Percentiles rank a stretch among this genome's conserved stretches.
Conservation (phyloP, 371 early-diverging fungal genomes). For the Mortierella sp. region DNA sequence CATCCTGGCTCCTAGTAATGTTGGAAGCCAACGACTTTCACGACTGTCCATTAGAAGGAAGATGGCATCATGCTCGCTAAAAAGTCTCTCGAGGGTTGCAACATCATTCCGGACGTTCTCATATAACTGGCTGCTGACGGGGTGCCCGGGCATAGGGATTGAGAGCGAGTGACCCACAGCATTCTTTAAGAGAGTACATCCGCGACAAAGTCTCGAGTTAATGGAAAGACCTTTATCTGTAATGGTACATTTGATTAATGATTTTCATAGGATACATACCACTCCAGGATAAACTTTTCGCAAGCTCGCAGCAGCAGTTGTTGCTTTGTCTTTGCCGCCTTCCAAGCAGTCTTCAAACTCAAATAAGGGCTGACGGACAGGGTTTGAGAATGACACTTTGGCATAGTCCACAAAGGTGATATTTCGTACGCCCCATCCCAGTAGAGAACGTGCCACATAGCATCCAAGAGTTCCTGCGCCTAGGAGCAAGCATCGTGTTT, state of each 20-base stretch:
- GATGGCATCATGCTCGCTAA: constrained; percentile 84
- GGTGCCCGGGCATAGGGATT: constrained; percentile 98
- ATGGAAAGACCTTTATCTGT: too few relatives aligned
- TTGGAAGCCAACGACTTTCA: constrained; percentile 97
- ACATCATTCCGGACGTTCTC: constrained; percentile 66
- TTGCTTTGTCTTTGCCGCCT: constrained; percentile 90
- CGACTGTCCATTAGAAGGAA: constrained; percentile 95
- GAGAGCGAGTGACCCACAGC: constrained; percentile 75
- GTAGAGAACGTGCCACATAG: constrained; percentile 86
- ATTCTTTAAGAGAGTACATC: constrained; percentile 57
- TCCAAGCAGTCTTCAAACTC: constrained; percentile 87
- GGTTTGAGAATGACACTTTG: constrained; percentile 94
- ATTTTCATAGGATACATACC: constrained; percentile 56
- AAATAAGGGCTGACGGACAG: constrained; percentile 94
- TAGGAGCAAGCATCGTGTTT: constrained; percentile 84
- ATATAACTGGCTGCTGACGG: constrained; percentile 58
- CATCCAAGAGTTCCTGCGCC: constrained; percentile 98
- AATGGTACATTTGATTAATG: neutral
- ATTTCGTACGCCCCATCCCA: constrained; percentile 94
- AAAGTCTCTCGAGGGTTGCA: constrained; percentile 67
- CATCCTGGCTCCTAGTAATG: constrained; percentile 78
- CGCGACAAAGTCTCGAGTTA: too few relatives aligned
- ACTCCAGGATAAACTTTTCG: constrained; percentile 84
- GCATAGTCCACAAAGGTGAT: constrained; percentile 96
- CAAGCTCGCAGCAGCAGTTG: constrained; percentile 84